phyloP scores from a whole-genome alignment of 805 yeast species.

The Pichia deserticola region DNA sequence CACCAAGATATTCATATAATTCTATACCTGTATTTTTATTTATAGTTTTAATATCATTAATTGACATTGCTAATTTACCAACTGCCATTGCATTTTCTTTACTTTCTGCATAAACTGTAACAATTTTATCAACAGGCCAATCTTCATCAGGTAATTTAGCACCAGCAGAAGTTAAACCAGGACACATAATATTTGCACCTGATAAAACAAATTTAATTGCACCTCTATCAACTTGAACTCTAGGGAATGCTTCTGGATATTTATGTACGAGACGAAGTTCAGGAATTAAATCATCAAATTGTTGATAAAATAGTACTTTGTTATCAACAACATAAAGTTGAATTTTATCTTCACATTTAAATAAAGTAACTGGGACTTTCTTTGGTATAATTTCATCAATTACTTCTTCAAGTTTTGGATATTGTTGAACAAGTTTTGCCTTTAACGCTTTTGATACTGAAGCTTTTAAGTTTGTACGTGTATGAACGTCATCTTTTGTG shows the following conservation, averaged over 20 bases:
- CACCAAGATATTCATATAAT: conserved; percentile 76
- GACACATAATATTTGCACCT: conserved; percentile 97
- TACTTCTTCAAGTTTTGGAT: conserved; percentile 63
- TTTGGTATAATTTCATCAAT: conserved; percentile 84
- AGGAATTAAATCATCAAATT: conserved; percentile 75
- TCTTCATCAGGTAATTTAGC: conserved; percentile 74
- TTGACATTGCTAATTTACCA: conserved; percentile 81
- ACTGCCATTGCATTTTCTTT: conserved; percentile 86
- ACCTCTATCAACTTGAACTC: conserved; percentile 88
- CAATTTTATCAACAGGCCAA: conserved; percentile 59
- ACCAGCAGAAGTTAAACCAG: conserved; percentile 83
- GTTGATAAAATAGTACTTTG: conserved; percentile 72
- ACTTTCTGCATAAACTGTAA: conserved; percentile 84
- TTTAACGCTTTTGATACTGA: conserved; percentile 91
- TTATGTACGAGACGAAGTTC: conserved; percentile 67
- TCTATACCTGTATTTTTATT: conserved; percentile 92
- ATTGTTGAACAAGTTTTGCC: conserved; percentile 62
- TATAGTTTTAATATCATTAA: conserved; percentile 73
- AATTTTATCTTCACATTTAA: conserved; percentile 87
- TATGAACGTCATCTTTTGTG: conserved; percentile 79
- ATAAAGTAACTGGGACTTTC: conserved; percentile 69
- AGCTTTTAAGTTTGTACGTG: conserved; percentile 86
- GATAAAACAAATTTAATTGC: conserved; percentile 93
- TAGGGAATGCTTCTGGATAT: conserved; percentile 77
- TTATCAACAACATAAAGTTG: conserved; percentile 68